Percentiles rank a stretch among this genome's conserved stretches.
These are phyloP conservation scores for Erodium maritimum DNA, from an alignment of 345 rosid species.

Conservation along the genomic window DNA sequence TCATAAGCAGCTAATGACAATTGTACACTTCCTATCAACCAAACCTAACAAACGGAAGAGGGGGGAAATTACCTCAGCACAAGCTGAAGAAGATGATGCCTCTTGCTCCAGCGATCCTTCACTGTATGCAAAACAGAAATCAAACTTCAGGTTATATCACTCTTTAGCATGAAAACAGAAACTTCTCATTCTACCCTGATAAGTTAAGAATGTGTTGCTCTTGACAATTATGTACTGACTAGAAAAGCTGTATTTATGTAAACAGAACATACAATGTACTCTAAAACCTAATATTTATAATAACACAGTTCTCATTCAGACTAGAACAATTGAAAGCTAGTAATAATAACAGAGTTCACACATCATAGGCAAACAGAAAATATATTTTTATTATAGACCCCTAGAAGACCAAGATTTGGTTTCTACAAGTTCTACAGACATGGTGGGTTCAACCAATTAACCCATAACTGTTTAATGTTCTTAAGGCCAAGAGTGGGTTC, in stretches of 20 bases:
- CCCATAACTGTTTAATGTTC: not conserved
- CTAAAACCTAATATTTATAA: no score
- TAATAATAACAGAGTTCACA: not conserved
- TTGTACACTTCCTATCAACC: not conserved
- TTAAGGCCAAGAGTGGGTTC: not conserved
- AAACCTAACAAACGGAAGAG: not conserved
- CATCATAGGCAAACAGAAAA: not conserved
- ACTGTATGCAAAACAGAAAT: slow-evolving; percentile 13
- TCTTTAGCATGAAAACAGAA: slow-evolving; percentile 1
- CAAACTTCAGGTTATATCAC: no score
- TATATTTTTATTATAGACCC: not conserved
- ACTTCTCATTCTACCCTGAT: not conserved
- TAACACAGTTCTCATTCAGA: no score
- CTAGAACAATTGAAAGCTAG: not conserved
- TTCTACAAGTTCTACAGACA: not conserved
- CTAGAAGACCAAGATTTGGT: not conserved
- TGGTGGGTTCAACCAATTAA: not conserved
- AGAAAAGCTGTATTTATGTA: no score
- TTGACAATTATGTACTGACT: no score
- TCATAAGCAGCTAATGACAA: not conserved
- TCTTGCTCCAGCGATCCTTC: slow-evolving; percentile 23
- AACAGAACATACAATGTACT: no score
- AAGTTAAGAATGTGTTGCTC: no score
- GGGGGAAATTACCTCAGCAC: slow-evolving; percentile 32
- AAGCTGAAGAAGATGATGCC: slow-evolving; percentile 30